Percentiles rank a stretch among this genome's conserved stretches.
phyloP scores from a whole-genome alignment of 2,329 filamentous ascomycete species.

The Xylariaceae sp. region DNA sequence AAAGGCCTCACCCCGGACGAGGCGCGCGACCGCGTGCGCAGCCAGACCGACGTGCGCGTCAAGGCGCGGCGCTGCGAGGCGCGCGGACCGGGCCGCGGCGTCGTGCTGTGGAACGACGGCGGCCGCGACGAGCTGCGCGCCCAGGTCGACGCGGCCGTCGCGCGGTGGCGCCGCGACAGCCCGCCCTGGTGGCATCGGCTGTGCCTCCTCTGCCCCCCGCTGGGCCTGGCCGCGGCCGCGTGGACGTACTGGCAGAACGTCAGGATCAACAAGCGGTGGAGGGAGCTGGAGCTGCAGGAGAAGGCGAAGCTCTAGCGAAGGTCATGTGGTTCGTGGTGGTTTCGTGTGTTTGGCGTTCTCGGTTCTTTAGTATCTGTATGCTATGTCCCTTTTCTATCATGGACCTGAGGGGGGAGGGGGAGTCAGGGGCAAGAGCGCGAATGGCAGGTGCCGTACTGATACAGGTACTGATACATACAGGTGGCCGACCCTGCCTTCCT shows the following conservation, averaged over 20 bases:
- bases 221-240: constrained; percentile 59
- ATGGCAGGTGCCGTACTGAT: too few species aligned
- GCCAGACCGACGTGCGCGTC: constrained; percentile 76
- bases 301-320: constrained; percentile 36
- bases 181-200: constrained; percentile 81
- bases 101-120: constrained; percentile 88
- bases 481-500: too few species aligned
- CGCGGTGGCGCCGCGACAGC: constrained; percentile 52
- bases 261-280: constrained; percentile 64
- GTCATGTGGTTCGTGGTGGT: too few species aligned
- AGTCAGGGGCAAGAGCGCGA: too few species aligned
- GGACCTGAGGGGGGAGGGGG: too few species aligned
- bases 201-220: constrained; percentile 61
- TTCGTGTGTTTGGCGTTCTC: too few species aligned
- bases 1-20: constrained; percentile 81
- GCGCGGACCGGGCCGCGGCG: constrained; percentile 55
- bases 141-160: constrained; percentile 61
- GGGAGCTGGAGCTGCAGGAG: constrained; percentile 44
- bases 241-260: constrained; percentile 70
- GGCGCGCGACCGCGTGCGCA: constrained; percentile 75
- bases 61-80: constrained; percentile 72
- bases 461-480: too few species aligned
- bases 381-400: too few species aligned
- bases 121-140: constrained; percentile 60
- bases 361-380: too few species aligned